A percentile compares a stretch with the other conserved stretches of the same genome.
These are phyloP conservation scores for Hibiscus tridactylites DNA, from an alignment of 345 rosid species.

Conservation along the genomic window DNA sequence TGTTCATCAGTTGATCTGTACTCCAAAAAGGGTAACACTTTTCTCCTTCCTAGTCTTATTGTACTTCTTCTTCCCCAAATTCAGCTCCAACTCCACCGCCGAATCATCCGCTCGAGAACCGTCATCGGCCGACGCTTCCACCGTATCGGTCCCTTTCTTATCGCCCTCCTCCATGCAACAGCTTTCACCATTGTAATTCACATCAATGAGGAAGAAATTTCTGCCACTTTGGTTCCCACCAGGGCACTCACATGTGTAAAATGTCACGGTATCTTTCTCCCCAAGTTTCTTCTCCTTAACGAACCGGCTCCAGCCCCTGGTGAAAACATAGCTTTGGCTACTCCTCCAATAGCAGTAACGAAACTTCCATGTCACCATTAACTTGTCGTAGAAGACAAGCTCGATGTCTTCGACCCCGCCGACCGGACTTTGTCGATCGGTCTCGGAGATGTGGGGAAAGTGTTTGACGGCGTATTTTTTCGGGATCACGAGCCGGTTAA, in stretches of 20 bases:
- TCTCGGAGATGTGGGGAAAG: constrained; percentile 32
- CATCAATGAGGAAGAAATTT: constrained; percentile 37
- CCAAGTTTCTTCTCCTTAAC: constrained; percentile 31
- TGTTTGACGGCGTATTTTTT: constrained; percentile 56
- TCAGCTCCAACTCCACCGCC: constrained; percentile 26
- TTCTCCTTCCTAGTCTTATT: constrained; percentile 6
- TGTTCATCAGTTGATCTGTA: constrained; percentile 21
- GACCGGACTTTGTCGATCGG: background rate
- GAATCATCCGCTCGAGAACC: background rate
- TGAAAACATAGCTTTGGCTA: constrained; percentile 45
- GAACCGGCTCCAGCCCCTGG: constrained; percentile 45
- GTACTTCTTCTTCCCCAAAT: constrained; percentile 15
- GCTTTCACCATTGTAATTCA: constrained; percentile 12
- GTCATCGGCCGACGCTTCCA: background rate
- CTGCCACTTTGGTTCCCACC: constrained; percentile 6
- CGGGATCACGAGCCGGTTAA: constrained; percentile 80
- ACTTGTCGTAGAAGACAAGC: constrained; percentile 37
- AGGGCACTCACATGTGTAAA: constrained; percentile 15
- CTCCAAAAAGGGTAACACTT: constrained; percentile 54
- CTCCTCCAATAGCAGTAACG: constrained; percentile 48
- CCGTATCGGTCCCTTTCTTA: background rate
- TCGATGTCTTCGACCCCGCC: constrained; percentile 17
- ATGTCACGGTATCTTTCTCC: constrained; percentile 25
- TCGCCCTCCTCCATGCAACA: background rate
- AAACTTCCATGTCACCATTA: constrained; percentile 37